phyloP scores from a whole-genome alignment of 2,329 filamentous ascomycete species.

The Ascochyta clinopodiicola region DNA sequence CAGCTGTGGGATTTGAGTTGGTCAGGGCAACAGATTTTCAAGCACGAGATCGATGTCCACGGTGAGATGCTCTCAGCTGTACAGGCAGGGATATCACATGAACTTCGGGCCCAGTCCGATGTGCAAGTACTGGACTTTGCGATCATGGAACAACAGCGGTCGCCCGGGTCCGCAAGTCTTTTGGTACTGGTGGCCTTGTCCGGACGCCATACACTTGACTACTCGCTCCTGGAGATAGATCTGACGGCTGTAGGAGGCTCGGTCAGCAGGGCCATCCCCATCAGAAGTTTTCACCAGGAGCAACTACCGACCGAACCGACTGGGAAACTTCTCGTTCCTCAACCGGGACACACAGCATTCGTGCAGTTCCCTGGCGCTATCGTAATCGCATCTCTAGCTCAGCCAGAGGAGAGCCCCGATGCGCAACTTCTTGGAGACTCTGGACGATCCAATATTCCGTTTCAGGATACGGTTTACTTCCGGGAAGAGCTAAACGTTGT shows the following conservation, averaged over 20 bases:
- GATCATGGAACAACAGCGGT: conserved; percentile 57
- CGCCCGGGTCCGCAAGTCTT: conserved; percentile 43
- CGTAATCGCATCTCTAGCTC: conserved; percentile 75
- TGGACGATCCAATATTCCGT: conserved; percentile 58
- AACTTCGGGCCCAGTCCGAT: conserved; percentile 59
- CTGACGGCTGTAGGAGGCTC: conserved; percentile 61
- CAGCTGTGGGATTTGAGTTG: conserved; percentile 90
- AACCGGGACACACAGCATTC: conserved; percentile 80
- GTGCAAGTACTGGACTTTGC: conserved; percentile 83
- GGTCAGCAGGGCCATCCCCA: conserved; percentile 70
- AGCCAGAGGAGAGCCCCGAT: conserved; percentile 73
- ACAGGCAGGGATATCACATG: conserved; percentile 58
- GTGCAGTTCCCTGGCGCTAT: conserved; percentile 80
- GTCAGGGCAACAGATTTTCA: conserved; percentile 79
- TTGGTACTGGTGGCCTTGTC: conserved; percentile 44
- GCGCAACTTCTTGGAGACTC: conserved; percentile 68
- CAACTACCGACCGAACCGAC: conserved; percentile 40
- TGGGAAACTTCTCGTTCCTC: conserved; percentile 73
- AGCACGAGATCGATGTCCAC: conserved; percentile 73
- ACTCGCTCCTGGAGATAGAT: conserved; percentile 76
- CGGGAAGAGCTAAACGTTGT: conserved; percentile 59
- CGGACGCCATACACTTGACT: conserved; percentile 56
- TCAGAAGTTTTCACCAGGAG: conserved; percentile 62
- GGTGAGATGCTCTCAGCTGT: conserved; percentile 69
- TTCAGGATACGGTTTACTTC: conserved; percentile 88